Conservation (phyloP, 192 early-diverging fungal species). For the Pilobolus umbonatus region DNA sequence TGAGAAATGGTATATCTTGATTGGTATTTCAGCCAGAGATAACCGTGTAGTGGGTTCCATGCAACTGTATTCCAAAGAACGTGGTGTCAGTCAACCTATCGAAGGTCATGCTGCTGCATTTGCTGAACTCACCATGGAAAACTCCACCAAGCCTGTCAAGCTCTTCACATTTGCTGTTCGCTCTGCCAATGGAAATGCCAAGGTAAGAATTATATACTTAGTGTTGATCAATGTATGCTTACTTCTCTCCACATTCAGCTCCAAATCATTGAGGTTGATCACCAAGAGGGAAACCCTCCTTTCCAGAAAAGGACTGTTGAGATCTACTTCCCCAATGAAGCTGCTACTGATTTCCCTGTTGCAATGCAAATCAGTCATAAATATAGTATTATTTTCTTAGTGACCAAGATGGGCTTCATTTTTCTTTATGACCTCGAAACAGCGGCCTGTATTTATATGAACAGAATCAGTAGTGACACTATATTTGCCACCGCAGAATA, state of each 20-base stretch:
- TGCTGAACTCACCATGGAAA: constrained; percentile 83
- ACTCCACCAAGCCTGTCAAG: constrained; percentile 67
- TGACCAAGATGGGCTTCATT: constrained; percentile 98
- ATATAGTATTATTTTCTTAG: constrained; percentile 91
- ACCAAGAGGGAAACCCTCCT: constrained; percentile 83
- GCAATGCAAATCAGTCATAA: constrained; percentile 94
- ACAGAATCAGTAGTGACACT: constrained; percentile 96
- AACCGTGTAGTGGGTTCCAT: constrained; percentile 92
- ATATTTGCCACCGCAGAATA: constrained; percentile 96
- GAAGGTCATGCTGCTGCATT: constrained; percentile 97
- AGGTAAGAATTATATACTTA: constrained; percentile 42
- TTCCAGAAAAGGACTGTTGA: constrained; percentile 91
- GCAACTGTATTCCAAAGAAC: constrained; percentile 95
- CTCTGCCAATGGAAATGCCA: constrained; percentile 64
- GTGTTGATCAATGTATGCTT: background rate
- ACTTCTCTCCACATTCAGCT: constrained; percentile 44
- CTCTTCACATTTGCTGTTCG: constrained; percentile 94
- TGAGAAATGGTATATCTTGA: constrained; percentile 91
- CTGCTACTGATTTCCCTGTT: constrained; percentile 92
- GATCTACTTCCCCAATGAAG: constrained; percentile 96
- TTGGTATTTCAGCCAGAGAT: constrained; percentile 90
- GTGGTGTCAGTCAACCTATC: constrained; percentile 86
- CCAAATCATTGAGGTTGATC: constrained; percentile 95
- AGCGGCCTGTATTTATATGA: constrained; percentile 93
- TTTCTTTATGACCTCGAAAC: constrained; percentile 96